Conservation (phyloP, 179 eudicot species). For the Beta macrorhiza region DNA sequence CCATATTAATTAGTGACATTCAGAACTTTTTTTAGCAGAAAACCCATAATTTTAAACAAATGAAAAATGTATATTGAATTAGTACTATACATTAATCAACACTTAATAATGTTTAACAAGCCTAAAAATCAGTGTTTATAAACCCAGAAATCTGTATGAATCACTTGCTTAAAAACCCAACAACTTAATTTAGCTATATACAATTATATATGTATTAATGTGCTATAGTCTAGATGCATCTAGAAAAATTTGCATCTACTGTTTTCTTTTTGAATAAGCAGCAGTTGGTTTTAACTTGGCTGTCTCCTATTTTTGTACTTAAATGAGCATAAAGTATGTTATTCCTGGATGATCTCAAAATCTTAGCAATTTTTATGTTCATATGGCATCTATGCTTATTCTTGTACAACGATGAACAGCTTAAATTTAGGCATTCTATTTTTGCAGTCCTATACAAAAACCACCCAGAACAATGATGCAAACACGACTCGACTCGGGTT, state of each 20-base stretch:
- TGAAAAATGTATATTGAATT: neutral
- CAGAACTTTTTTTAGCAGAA: too few relatives aligned
- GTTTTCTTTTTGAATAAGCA: neutral
- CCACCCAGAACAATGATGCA: too few relatives aligned
- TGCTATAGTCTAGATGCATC: too few relatives aligned
- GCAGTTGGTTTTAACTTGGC: conserved; percentile 7
- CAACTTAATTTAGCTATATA: neutral
- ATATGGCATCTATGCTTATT: neutral
- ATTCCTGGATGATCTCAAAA: neutral
- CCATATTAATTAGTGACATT: neutral
- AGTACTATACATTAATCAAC: neutral
- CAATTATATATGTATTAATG: neutral
- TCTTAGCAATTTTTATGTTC: neutral
- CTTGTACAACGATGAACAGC: neutral
- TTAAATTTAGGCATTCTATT: neutral
- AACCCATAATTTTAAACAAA: neutral
- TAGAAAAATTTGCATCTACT: neutral
- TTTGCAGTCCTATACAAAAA: neutral
- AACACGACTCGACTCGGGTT: too few relatives aligned
- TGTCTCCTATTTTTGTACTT: neutral
- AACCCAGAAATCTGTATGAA: neutral
- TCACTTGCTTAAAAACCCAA: neutral
- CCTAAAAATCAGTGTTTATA: neutral
- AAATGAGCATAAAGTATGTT: neutral
- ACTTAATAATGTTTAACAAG: neutral